Evolutionary conservation across 208 protist species (phyloP), one percentile per base, ranked within the genome.

Genomic region (Leishmania lainsoni): DNA sequence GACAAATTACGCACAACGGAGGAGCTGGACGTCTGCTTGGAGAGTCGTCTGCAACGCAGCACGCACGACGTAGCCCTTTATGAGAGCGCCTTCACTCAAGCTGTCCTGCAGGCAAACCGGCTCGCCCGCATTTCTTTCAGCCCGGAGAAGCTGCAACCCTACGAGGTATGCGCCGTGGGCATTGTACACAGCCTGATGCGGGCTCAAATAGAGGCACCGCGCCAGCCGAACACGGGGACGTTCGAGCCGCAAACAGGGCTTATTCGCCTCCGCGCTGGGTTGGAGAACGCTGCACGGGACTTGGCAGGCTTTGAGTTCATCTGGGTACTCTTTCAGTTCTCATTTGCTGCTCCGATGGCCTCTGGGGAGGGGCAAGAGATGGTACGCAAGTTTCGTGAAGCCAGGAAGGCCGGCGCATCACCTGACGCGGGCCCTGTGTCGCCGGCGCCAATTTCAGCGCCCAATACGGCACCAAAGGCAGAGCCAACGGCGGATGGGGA

Each of bases 281-380:
- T 98, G 3, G 95, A 97, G 86, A 98, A 98, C 84, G 92, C 90
- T 5, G 87, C 86, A n/a, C 86, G 95, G 39, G 91, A 98, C 78
- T 76, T 98, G 66, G 54, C 86, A 8, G 93, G 93, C 32, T 98
- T 98, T 71, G 93, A 98, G 80, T 95, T 87, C 75, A 96, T 98
- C 79, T 98, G 95, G 95, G 95, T 98, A 9, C 83, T 98, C 5
- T 98, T 98, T 71, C 94, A 96, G 71, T 98, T 98, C 82, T 94
- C 87, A 29, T 97, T 96, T 75, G 91, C 95, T 2, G 89, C 89
- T 12, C 87, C 89, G 29, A 84, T 92, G 76, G 86, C 89, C 10
- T 93, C 88, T 14, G 91, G 90, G 10, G 90, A 91, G 65, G 91
- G 90, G 1, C 88, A 93, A 79, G 83, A 84, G 56, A 73, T 59